Evolutionary conservation across 129 eudicot species (phyloP), one percentile per base, ranked within the genome.

Genomic region (Logfia minima): DNA sequence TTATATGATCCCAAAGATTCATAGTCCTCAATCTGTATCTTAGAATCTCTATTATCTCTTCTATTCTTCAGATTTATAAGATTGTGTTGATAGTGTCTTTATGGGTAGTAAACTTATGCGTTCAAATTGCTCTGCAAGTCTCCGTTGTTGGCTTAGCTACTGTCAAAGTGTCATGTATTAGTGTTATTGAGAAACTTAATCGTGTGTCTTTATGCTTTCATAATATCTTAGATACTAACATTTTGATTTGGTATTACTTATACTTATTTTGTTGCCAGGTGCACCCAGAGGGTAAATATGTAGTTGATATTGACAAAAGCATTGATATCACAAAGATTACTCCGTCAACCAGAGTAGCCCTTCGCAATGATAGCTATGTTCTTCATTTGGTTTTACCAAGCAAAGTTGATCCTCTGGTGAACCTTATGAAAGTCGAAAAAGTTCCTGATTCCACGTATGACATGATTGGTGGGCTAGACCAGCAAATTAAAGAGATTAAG

Each of bases 381-480:
- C 81, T 84, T 66, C 84, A 79, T 34, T 53, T 84, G 78, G 81
- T 84, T 61, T 71, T 84, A 24, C 87, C 87, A 68, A 79, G 81
- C 74, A 84, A 84, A 76, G 87, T 84, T 39, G 84, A 83, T 52
- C 87, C 87, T 53, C 29, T 83, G 58, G 87, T 83, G 26, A 83
- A 83, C 68, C 87, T 83, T 10, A 83, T 83, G 87, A 83, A 83
- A 70, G 87, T 84, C 13, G 87, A 84, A 23, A 84, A 84, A 70
- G 87, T 84, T 80, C 87, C 84, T 10, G 87, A 84, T 73, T 79
- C 87, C 41, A 79, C 84, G 4, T 84, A 84, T 41, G 87, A 84
- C 67, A 84, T 84, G 87, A 84, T 84, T 53, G 87, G 87, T 79
- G 87, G 87, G 39, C 72, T 84, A 35, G 87, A 84, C 70, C 81